Conservation (phyloP, 2,329 filamentous ascomycete species). For the Aspergillus melleus region DNA sequence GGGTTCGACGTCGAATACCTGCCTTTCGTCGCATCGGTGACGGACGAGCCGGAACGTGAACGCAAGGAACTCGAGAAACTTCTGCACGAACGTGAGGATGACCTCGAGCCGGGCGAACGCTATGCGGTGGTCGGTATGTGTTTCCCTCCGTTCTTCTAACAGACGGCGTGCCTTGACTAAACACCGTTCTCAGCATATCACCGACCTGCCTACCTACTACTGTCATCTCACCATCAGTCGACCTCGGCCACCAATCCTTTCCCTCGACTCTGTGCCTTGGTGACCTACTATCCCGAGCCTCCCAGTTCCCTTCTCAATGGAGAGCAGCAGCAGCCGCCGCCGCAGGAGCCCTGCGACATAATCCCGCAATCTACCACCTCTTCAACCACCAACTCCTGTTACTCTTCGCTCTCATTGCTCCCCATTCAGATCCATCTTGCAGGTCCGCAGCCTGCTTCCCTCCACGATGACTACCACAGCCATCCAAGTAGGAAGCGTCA, state of each 20-base stretch:
- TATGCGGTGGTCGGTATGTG: constrained; percentile 62
- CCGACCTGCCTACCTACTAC: constrained; percentile 56
- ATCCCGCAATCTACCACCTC: constrained; percentile 21
- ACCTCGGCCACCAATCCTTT: constrained; percentile 55
- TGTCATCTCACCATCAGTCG: constrained; percentile 43
- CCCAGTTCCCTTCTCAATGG: not conserved
- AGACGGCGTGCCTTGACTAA: not conserved
- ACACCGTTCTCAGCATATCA: constrained; percentile 53
- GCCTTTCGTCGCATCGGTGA: constrained; percentile 36
- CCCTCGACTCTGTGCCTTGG: constrained; percentile 57
- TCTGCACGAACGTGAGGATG: constrained; percentile 53
- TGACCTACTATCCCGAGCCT: constrained; percentile 57
- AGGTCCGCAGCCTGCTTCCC: constrained; percentile 43
- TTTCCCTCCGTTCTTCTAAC: not conserved
- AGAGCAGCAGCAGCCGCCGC: not conserved
- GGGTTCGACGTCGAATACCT: constrained; percentile 60
- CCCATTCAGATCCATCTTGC: constrained; percentile 59
- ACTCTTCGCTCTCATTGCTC: constrained; percentile 27
- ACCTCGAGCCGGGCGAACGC: constrained; percentile 55
- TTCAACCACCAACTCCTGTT: constrained; percentile 31
- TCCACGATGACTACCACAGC: constrained; percentile 23
- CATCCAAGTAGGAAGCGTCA: constrained; percentile 32
- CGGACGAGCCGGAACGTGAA: constrained; percentile 42
- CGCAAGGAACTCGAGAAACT: constrained; percentile 50
- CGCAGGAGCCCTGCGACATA: constrained; percentile 25